phyloP scores from a whole-genome alignment of 345 rosid genomes.

The Bretschneidera sinensis region DNA sequence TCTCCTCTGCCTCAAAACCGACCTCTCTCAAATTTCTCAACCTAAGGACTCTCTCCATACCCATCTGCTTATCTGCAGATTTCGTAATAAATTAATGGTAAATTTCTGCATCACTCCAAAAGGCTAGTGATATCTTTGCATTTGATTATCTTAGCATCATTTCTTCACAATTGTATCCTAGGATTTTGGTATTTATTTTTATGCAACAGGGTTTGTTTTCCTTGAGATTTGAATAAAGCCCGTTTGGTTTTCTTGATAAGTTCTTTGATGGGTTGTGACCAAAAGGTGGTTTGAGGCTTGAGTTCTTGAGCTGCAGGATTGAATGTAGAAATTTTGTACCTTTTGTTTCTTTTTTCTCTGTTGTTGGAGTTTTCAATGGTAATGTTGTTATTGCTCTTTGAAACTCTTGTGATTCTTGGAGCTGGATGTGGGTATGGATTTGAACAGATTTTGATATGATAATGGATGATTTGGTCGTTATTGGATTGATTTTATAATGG shows the following conservation, averaged over 20 bases:
- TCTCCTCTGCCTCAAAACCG: background rate
- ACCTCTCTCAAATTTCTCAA: background rate
- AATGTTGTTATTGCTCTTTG: conserved; percentile 6
- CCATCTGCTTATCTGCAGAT: background rate
- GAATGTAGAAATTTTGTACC: background rate
- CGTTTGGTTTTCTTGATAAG: too few relatives aligned
- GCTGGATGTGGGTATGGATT: conserved; percentile 6
- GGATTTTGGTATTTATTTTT: too few relatives aligned
- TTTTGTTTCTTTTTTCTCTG: conserved; percentile 1
- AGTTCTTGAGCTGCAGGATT: background rate
- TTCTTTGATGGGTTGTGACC: background rate
- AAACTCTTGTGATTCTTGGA: conserved; percentile 8
- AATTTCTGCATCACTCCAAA: background rate
- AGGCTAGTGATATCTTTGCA: background rate
- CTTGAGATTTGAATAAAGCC: background rate
- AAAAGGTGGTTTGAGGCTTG: background rate
- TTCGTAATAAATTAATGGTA: background rate
- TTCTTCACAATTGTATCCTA: background rate
- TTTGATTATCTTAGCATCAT: background rate
- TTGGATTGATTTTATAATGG: conserved; percentile 15
- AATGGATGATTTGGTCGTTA: conserved; percentile 7
- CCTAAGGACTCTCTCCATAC: background rate
- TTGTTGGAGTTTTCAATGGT: background rate
- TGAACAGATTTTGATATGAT: conserved; percentile 8
- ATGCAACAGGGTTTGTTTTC: background rate